Evolutionary conservation across 2,329 filamentous ascomycete species (phyloP), one percentile per base, ranked within the genome.

Genomic region (Pyrenophora teres): DNA sequence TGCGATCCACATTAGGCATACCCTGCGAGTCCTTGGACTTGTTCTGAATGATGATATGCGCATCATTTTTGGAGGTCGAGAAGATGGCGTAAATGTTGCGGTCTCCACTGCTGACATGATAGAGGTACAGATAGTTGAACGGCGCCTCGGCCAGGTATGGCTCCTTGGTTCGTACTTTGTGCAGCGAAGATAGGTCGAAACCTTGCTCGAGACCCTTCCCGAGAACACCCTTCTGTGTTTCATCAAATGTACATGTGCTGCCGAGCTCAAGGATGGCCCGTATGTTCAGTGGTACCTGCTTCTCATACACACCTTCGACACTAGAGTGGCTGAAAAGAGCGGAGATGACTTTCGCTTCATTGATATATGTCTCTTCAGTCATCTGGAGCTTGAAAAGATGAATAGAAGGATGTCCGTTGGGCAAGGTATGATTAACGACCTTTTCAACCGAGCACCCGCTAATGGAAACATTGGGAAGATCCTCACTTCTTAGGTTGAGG

Each of bases 301-400:
- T 93, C 76, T 99, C 95, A 68, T 99, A 99, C 12, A 99, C 92
- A 25, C 95, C 95, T 74, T 99, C 94, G 1, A 99, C 90, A 71
- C 92, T 96, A 0, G 92, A 85, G 69, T 99, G 92, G 57, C 93
- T 92, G 77, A 97, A 93, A 1, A 97, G 79, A 23, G 87, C 76
- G 2, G 87, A 85, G 55, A 97, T 87, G 69, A 92, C 95, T 56
- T 92, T 88, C 0, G 87, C 81, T 71, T 97, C 90, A 38, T 87
- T 85, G 54, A 96, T 85, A 74, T 95, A 99, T 0, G 89, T 82
- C 49, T 94, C 87, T 72, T 99, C 94, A 0, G 90, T 82, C 74
- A 99, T 90, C 0, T 88, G 92, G 32, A 99, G 81, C 76, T 92
- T 95, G 82, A 97, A 97, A 4, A 99, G 81, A 77, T 99, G 91